Evolutionary conservation across 208 protist genomes (phyloP).

Genomic region (Wallacemonas sp.): DNA sequence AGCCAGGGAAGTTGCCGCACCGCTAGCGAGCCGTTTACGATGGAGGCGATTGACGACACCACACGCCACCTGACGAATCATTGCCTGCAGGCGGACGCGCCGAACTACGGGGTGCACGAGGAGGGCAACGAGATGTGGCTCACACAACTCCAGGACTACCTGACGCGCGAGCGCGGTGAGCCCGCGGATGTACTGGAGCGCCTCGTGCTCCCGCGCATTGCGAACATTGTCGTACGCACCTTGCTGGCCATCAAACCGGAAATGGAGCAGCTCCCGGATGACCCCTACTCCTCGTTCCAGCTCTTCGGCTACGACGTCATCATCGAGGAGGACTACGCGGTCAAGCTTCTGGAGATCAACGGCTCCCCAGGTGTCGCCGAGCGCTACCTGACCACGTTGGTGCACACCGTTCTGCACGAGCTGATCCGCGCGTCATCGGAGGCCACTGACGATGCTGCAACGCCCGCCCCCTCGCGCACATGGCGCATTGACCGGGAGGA

Average conservation of each 20-base stretch:
- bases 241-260: slow-evolving; percentile 58
- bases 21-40: slow-evolving; percentile 59
- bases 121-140: slow-evolving; percentile 91
- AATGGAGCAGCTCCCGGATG: slow-evolving; percentile 48
- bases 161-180: slow-evolving; percentile 40
- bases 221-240: slow-evolving; percentile 72
- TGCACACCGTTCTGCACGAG: slow-evolving; percentile 47
- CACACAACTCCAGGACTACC: slow-evolving; percentile 55
- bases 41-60: slow-evolving; percentile 43
- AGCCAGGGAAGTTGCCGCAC: slow-evolving; percentile 86
- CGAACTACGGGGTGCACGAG: slow-evolving; percentile 72
- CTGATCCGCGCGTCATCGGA: slow-evolving; percentile 27
- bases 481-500: slow-evolving; percentile 60
- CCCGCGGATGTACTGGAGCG: slow-evolving; percentile 37
- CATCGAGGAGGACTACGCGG: slow-evolving; percentile 65
- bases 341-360: slow-evolving; percentile 91
- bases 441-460: not conserved
- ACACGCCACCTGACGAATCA: slow-evolving; percentile 90
- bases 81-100: slow-evolving; percentile 70
- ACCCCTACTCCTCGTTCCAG: slow-evolving; percentile 85
- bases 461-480: slow-evolving; percentile 14
- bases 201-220: slow-evolving; percentile 61
- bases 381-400: slow-evolving; percentile 55
- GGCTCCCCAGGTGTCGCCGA: slow-evolving; percentile 83
- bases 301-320: slow-evolving; percentile 92